Percentiles rank a stretch among this genome's conserved stretches.
Conservation (phyloP, 2,329 filamentous ascomycete species). For the Rhynchosporium graminicola region DNA sequence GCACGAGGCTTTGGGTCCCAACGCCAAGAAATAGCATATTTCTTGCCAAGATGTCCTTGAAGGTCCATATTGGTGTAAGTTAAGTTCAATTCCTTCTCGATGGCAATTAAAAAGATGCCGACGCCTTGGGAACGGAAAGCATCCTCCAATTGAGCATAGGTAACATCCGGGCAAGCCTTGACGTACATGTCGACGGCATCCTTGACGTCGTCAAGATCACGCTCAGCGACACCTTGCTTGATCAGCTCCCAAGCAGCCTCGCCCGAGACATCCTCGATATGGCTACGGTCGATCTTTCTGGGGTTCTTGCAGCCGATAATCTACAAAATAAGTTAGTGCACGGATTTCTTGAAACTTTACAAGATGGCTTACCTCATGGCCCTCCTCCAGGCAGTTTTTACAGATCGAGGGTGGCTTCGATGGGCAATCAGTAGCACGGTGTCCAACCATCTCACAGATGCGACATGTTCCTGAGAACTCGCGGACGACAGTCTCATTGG, state of each 20-base stretch:
- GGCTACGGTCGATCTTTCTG: slow-evolving; percentile 57
- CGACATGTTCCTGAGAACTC: slow-evolving; percentile 60
- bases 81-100: slow-evolving; percentile 55
- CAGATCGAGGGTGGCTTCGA: slow-evolving; percentile 57
- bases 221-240: slow-evolving; percentile 50
- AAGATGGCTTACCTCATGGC: slow-evolving; percentile 49
- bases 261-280: slow-evolving; percentile 50
- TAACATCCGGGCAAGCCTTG: slow-evolving; percentile 59
- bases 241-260: slow-evolving; percentile 63
- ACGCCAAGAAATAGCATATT: slow-evolving; percentile 64
- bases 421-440: slow-evolving; percentile 64
- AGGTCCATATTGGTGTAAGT: slow-evolving; percentile 72
- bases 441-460: slow-evolving; percentile 54
- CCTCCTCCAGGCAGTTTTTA: slow-evolving; percentile 62
- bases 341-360: neutral
- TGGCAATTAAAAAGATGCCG: slow-evolving; percentile 61
- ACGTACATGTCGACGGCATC: slow-evolving; percentile 60
- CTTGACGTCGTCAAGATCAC: slow-evolving; percentile 65
- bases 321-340: neutral
- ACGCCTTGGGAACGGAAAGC: slow-evolving; percentile 57
- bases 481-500: slow-evolving; percentile 52
- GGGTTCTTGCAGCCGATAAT: slow-evolving; percentile 57
- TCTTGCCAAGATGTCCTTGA: slow-evolving; percentile 66
- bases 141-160: slow-evolving; percentile 61
- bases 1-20: slow-evolving; percentile 58